A percentile compares a stretch with the other conserved stretches of the same genome.
These are phyloP conservation scores for Boletus coccyginus DNA, from an alignment of 768 basidiomycete genomes.

Conservation along the genomic window DNA sequence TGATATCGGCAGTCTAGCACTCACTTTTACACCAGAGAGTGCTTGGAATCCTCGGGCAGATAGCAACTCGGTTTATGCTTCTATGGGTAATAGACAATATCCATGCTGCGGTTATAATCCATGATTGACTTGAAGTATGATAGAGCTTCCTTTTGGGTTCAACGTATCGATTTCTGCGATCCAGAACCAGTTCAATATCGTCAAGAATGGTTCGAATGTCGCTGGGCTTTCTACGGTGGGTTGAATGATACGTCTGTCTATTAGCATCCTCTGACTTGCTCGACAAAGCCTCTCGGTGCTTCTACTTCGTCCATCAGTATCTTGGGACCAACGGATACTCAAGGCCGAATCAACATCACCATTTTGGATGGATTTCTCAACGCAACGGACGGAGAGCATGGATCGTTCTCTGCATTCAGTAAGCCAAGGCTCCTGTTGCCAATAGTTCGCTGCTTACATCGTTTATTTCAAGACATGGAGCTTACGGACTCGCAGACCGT, in stretches of 20 bases:
- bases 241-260: background rate
- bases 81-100: conserved; percentile 41
- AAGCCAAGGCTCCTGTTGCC: conserved; percentile 18
- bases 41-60: conserved; percentile 59
- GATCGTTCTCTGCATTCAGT: conserved; percentile 60
- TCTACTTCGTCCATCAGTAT: conserved; percentile 60
- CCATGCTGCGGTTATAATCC: background rate
- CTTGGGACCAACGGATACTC: conserved; percentile 50
- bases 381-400: conserved; percentile 46
- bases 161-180: conserved; percentile 55
- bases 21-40: conserved; percentile 49
- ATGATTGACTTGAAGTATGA: background rate
- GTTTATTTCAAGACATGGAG: conserved; percentile 43
- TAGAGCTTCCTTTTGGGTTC: conserved; percentile 75
- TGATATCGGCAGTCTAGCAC: conserved; percentile 54
- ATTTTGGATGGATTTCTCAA: conserved; percentile 53
- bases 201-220: conserved; percentile 48
- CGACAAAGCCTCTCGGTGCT: conserved; percentile 53
- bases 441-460: background rate
- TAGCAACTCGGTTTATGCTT: conserved; percentile 59
- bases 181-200: conserved; percentile 62
- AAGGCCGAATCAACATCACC: conserved; percentile 62
- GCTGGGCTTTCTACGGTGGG: conserved; percentile 59
- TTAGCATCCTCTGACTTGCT: background rate
- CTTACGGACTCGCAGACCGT: conserved; percentile 49